A percentile compares a stretch with the other conserved stretches of the same genome.
These are phyloP conservation scores for Lathyrus tuberosus DNA, from an alignment of 306 rosid species.

Conservation along the genomic window DNA sequence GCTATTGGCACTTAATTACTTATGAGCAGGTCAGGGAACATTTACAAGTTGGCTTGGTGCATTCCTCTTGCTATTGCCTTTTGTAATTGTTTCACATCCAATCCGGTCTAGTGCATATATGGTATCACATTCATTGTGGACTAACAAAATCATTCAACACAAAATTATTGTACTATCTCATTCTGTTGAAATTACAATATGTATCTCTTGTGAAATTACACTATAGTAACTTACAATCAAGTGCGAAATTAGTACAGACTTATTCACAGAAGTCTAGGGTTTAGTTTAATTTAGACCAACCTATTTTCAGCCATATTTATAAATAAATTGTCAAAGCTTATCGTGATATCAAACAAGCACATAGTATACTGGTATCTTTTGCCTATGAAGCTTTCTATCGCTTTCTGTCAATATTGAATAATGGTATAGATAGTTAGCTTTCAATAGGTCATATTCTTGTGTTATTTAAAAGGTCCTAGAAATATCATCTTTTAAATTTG, in stretches of 20 bases:
- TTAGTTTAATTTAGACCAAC: no score
- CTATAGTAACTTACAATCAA: no score
- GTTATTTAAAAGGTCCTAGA: constrained; percentile 39
- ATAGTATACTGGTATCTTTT: background rate
- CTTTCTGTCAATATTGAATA: constrained; percentile 10
- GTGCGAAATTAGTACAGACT: no score
- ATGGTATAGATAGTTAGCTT: constrained; percentile 16
- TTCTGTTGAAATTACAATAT: no score
- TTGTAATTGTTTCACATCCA: constrained; percentile 27
- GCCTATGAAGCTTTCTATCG: constrained; percentile 39
- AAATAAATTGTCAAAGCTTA: no score
- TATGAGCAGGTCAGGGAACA: constrained; percentile 28
- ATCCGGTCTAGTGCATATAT: background rate
- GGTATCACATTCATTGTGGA: no score
- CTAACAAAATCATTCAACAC: no score
- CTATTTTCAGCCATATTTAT: no score
- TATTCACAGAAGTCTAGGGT: no score
- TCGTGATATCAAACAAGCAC: no score
- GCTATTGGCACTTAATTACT: constrained; percentile 43
- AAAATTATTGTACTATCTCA: no score
- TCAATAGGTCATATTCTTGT: constrained; percentile 24
- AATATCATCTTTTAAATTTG: constrained; percentile 41
- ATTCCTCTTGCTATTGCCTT: constrained; percentile 16
- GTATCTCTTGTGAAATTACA: no score
- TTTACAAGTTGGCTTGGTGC: constrained; percentile 40